These are phyloP conservation scores for Phanerodontia chrysosporium DNA, from an alignment of 768 basidiomycete genomes.

Conservation along the genomic window DNA sequence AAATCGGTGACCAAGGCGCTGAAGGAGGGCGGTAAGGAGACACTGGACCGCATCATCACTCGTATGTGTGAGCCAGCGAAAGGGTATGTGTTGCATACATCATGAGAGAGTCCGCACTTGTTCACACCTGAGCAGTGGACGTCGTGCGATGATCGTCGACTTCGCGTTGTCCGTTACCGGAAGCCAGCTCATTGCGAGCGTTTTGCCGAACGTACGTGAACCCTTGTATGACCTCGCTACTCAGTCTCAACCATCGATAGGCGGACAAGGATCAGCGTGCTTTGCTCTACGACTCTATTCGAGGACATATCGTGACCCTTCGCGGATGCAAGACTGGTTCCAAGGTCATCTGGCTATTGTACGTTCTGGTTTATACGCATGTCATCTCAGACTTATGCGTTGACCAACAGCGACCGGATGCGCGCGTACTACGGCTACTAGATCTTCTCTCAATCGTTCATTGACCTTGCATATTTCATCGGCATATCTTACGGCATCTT, in stretches of 20 bases:
- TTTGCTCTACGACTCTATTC: constrained; percentile 78
- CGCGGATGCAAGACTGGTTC: constrained; percentile 89
- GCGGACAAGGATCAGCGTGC: constrained; percentile 86
- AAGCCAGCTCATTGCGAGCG: constrained; percentile 80
- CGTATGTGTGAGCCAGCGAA: constrained; percentile 86
- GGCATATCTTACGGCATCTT: constrained; percentile 23
- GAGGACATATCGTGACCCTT: constrained; percentile 85
- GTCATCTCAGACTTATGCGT: constrained; percentile 20
- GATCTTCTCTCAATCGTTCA: constrained; percentile 23
- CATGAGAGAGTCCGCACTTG: too few relatives aligned
- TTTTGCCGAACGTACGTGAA: constrained; percentile 63
- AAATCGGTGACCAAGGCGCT: constrained; percentile 85
- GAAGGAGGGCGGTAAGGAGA: constrained; percentile 79
- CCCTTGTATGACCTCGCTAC: background rate
- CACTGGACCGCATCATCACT: constrained; percentile 66
- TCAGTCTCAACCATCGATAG: constrained; percentile 30
- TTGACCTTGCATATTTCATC: constrained; percentile 22
- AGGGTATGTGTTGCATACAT: constrained; percentile 42
- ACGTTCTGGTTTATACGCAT: constrained; percentile 19
- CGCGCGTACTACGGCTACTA: constrained; percentile 64
- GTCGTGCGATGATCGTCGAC: constrained; percentile 84
- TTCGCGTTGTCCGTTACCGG: constrained; percentile 80
- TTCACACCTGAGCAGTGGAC: constrained; percentile 49
- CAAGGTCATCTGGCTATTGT: constrained; percentile 90
- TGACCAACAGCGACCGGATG: constrained; percentile 38